These are phyloP conservation scores for Globisporangium acanthophoron DNA, from an alignment of 352 stramenopile species.

Conservation along the genomic window DNA sequence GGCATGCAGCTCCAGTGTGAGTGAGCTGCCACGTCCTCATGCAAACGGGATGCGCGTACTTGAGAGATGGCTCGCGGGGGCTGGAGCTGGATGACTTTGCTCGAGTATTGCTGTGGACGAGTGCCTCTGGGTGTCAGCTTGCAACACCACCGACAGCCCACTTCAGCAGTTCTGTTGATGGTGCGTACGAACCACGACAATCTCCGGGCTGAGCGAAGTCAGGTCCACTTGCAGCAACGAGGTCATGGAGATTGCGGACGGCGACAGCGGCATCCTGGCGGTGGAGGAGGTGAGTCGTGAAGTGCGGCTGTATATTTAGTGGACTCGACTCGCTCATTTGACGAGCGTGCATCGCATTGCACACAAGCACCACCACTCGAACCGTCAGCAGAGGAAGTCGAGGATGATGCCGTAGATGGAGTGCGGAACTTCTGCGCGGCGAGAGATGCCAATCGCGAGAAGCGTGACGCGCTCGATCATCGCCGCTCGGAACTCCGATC, in stretches of 20 bases:
- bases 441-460: neutral
- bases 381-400: slow-evolving; percentile 7
- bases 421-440: slow-evolving; percentile 4
- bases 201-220: slow-evolving; percentile 14
- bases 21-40: neutral
- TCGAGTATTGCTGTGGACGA: slow-evolving; percentile 18
- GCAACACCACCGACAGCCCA: neutral
- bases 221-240: slow-evolving; percentile 28
- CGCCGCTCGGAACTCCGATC: slow-evolving; percentile 4
- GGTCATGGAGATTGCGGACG: slow-evolving; percentile 17
- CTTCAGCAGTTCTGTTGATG: neutral
- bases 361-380: neutral
- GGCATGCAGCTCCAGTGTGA: neutral
- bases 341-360: no score
- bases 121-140: neutral
- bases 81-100: slow-evolving; percentile 19
- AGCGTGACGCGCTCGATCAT: slow-evolving; percentile 2
- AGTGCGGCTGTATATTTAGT: no score
- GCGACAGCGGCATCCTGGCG: slow-evolving; percentile 6
- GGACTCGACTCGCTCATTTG: no score
- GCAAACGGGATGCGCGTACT: slow-evolving; percentile 4
- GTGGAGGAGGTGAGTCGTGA: neutral
- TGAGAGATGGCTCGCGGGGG: slow-evolving; percentile 11
- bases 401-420: slow-evolving; percentile 10
- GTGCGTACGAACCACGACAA: slow-evolving; percentile 12